phyloP scores from a whole-genome alignment of 2,329 filamentous ascomycete genomes.

The Saccharata proteae region DNA sequence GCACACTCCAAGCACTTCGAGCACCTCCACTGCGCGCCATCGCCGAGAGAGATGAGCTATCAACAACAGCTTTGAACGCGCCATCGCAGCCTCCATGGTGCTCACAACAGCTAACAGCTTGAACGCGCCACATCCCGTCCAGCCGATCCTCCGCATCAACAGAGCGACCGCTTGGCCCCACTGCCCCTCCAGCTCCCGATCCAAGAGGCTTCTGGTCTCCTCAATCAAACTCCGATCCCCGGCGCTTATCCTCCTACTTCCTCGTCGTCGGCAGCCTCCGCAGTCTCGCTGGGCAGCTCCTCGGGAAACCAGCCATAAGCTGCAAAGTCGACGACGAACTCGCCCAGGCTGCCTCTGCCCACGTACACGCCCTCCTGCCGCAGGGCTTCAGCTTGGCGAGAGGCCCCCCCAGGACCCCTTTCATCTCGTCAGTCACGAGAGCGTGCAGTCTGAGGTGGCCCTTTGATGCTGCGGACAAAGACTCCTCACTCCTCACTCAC shows the following conservation, averaged over 20 bases:
- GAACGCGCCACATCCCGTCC: too few relatives aligned
- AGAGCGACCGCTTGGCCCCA: not conserved
- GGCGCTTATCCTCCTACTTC: conserved; percentile 4
- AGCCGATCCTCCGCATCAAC: conserved; percentile 9
- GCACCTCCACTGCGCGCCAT: too few relatives aligned
- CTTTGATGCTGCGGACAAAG: not conserved
- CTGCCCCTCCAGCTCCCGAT: too few relatives aligned
- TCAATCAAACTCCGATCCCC: conserved; percentile 1
- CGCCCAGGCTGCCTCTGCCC: conserved; percentile 32
- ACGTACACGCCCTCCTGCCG: conserved; percentile 37
- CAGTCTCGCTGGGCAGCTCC: conserved; percentile 35
- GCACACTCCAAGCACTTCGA: too few relatives aligned
- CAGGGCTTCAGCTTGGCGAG: conserved; percentile 34
- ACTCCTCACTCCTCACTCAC: conserved; percentile 34
- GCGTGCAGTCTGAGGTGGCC: not conserved
- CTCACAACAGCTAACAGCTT: too few relatives aligned
- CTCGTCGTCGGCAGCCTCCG: conserved; percentile 8
- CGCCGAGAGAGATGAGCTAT: too few relatives aligned
- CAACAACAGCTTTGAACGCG: too few relatives aligned
- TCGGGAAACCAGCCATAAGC: conserved; percentile 41
- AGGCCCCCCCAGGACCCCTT: conserved; percentile 33
- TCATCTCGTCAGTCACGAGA: conserved; percentile 14
- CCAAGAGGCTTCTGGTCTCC: too few relatives aligned
- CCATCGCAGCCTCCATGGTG: too few relatives aligned
- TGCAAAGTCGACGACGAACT: conserved; percentile 33